Percentiles rank a stretch among this genome's conserved stretches.
phyloP scores from a whole-genome alignment of 176 grass and related monocot genomes.

The Panicum miliaceum region DNA sequence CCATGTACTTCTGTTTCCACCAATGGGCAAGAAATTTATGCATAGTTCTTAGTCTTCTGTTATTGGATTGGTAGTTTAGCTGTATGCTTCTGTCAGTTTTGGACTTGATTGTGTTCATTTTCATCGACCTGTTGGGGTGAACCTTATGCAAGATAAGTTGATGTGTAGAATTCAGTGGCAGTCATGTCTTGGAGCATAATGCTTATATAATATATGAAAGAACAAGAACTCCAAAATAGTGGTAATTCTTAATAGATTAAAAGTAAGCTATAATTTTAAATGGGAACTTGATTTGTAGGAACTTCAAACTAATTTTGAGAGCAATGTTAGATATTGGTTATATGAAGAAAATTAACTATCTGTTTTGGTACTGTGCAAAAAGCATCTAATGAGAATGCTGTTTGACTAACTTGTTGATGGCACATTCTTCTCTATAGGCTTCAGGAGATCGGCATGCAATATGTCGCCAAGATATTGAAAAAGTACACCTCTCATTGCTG shows the following conservation, averaged over 20 bases:
- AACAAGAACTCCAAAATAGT: neutral
- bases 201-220: neutral
- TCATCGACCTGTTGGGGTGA: constrained; percentile 4
- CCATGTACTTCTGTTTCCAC: neutral
- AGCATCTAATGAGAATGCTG: neutral
- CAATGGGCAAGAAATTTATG: neutral
- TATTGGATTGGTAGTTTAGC: neutral
- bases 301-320: constrained; percentile 10
- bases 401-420: constrained; percentile 29
- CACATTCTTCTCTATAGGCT: constrained; percentile 47
- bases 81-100: neutral
- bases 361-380: neutral
- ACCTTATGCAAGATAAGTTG: neutral
- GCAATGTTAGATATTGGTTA: neutral
- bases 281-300: neutral
- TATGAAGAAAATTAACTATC: neutral
- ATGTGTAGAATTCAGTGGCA: neutral
- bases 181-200: neutral
- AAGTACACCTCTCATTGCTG: constrained; percentile 49
- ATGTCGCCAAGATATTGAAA: constrained; percentile 84
- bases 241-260: neutral
- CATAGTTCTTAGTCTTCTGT: neutral
- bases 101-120: constrained; percentile 2
- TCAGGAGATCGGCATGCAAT: constrained; percentile 70
- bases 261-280: neutral